These are phyloP conservation scores for Pseudocercospora fijiensis DNA, from an alignment of 2,329 filamentous ascomycete species.

Conservation along the genomic window DNA sequence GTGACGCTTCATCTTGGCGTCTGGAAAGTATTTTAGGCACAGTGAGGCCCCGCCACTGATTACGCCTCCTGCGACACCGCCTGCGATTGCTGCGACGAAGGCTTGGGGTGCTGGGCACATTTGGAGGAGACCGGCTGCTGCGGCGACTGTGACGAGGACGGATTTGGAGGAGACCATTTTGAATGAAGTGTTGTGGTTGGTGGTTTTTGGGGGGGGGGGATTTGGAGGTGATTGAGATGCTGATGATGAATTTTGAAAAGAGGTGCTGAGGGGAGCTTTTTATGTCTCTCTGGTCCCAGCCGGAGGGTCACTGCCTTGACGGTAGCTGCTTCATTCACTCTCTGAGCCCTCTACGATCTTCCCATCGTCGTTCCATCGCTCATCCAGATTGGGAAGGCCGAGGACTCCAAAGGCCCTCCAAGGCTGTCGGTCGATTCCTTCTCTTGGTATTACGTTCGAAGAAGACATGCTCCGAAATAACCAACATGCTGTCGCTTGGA, in stretches of 20 bases:
- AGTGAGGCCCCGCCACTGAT: constrained; percentile 10
- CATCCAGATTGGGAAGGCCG: neutral
- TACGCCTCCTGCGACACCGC: constrained; percentile 7
- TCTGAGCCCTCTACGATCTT: too few relatives aligned
- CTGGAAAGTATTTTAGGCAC: constrained; percentile 8
- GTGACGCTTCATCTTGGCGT: neutral
- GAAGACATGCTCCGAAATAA: neutral
- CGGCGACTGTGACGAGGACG: neutral
- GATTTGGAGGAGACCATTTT: constrained; percentile 14
- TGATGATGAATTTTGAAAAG: neutral
- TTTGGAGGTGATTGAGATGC: neutral
- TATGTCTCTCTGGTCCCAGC: neutral
- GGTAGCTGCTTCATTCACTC: too few relatives aligned
- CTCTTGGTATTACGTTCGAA: neutral
- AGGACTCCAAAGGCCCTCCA: too few relatives aligned
- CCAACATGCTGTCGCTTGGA: neutral
- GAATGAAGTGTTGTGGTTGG: neutral
- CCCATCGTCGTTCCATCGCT: neutral
- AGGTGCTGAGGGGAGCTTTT: neutral
- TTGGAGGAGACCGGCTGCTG: constrained; percentile 9
- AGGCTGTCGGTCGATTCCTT: neutral
- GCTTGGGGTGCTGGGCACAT: constrained; percentile 11
- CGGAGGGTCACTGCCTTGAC: neutral
- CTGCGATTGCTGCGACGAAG: neutral
- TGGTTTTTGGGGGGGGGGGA: neutral